These are phyloP conservation scores for Russula foetens DNA, from an alignment of 768 basidiomycete species.

Conservation along the genomic window DNA sequence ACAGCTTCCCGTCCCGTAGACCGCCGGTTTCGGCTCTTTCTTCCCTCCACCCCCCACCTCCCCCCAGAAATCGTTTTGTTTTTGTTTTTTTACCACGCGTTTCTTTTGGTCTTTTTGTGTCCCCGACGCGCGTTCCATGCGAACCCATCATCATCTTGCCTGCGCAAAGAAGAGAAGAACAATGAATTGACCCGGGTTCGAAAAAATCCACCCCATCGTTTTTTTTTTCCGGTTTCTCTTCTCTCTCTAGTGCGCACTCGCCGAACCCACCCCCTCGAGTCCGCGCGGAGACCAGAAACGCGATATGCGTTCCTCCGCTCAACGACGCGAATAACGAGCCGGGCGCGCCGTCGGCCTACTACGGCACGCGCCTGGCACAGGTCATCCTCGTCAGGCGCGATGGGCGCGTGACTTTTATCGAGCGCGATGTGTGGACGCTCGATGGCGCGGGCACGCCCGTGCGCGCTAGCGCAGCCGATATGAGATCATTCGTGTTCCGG, in stretches of 20 bases:
- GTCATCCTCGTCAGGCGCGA: conserved; percentile 55
- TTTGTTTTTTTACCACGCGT: no score
- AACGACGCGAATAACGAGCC: conserved; percentile 18
- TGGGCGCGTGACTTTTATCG: conserved; percentile 57
- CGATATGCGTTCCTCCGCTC: conserved; percentile 57
- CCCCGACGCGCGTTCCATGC: no score
- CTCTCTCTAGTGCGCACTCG: background rate
- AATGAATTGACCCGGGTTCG: no score
- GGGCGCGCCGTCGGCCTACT: conserved; percentile 25
- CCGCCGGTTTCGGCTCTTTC: background rate
- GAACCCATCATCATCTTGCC: no score
- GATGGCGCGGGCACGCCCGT: conserved; percentile 32
- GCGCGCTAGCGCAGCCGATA: conserved; percentile 33
- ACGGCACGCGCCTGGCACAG: conserved; percentile 69
- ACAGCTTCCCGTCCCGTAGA: conserved; percentile 8
- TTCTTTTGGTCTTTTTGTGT: no score
- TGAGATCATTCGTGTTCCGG: conserved; percentile 47
- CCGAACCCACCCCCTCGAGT: conserved; percentile 30
- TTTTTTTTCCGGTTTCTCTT: no score
- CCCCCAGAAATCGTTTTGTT: no score
- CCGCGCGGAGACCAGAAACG: conserved; percentile 49
- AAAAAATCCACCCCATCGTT: no score
- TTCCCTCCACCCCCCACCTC: no score
- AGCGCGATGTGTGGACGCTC: conserved; percentile 60
- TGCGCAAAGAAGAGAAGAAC: no score